Base-by-base conservation (phyloP, 2,329 filamentous ascomycete genomes). In the Chrysoporthe deuterocubensis region DNA sequence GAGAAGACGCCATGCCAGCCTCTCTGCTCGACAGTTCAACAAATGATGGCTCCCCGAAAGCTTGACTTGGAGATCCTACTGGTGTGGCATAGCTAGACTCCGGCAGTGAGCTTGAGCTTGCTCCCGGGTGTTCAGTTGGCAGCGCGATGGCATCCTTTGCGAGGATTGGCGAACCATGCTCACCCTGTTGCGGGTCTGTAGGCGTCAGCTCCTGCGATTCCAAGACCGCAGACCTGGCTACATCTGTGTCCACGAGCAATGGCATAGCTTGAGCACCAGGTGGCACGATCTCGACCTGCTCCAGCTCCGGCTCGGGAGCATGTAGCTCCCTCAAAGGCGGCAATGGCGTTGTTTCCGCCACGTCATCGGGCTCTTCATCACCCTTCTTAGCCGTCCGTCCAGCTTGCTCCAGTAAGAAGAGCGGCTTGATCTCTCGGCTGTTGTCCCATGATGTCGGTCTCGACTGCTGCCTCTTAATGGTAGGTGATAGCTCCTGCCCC, bases 361-460 rank as follows among this genome's bases (percentile, higher is more conserved):
- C 86, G 1, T 77, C 77, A 54, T 81, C 79, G 18, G n/a, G 37
- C 42, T 64, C 59, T 18, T 40, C 66, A 2, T 70, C 68, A 43
- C 67, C 59, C 9, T 73, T 70, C 16, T 71, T 71, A 26, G 61
- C 69, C 4, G 74, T 71, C 9, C 82, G 80, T 3, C 56, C 65
- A 8, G 81, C 81, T 71, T 81, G 89, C 77, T 96, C 92, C 7
- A 97, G 87, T 32, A 97, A 88, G 78, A 92, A 95, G 9, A 97
- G 81, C 0, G 94, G 94, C 72, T 92, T 90, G 74, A 94, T 90
- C 75, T 96, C 93, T 65, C 86, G 86, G 21, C 84, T 85, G 71
- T 80, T 87, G 57, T 89, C 87, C 87, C 87, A 90, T 0, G 87
- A 89, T 14, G 81, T 87, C 14, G 87, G 87, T 5, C 88, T 82